These are phyloP conservation scores for Quercus wislizeni DNA, from an alignment of 306 rosid genomes.

Conservation along the genomic window DNA sequence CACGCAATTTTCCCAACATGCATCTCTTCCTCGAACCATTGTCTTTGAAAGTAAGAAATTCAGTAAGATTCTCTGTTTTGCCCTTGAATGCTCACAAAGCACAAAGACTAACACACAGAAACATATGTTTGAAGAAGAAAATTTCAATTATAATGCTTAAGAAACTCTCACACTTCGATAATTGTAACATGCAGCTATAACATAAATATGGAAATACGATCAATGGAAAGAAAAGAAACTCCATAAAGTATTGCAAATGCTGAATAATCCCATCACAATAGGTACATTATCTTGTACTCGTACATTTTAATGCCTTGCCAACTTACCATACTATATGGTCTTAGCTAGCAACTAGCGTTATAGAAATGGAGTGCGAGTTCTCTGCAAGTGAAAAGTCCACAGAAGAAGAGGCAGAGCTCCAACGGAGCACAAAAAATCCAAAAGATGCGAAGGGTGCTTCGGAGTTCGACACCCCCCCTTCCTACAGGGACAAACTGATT, in stretches of 20 bases:
- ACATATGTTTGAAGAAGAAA: background rate
- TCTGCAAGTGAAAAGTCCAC: too few species aligned
- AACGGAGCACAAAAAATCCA: too few species aligned
- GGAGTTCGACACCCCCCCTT: too few species aligned
- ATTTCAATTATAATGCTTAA: background rate
- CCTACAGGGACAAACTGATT: too few species aligned
- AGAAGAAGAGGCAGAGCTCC: too few species aligned
- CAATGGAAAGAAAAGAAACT: background rate
- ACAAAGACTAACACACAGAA: background rate
- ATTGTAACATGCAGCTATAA: background rate
- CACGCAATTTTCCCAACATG: constrained; percentile 75
- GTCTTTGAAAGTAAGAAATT: constrained; percentile 9
- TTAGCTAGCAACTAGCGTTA: too few species aligned
- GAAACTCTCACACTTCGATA: background rate
- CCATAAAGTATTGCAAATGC: too few species aligned
- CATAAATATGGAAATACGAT: background rate
- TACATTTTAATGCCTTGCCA: background rate
- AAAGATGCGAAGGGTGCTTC: too few species aligned
- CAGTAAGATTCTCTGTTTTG: too few species aligned
- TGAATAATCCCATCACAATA: background rate
- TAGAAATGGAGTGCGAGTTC: too few species aligned
- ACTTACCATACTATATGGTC: background rate
- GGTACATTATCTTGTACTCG: background rate
- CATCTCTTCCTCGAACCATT: constrained; percentile 82
- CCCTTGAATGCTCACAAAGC: background rate